These are phyloP conservation scores for Metschnikowia peoriensis DNA, from an alignment of 805 yeast species.

Conservation along the genomic window DNA sequence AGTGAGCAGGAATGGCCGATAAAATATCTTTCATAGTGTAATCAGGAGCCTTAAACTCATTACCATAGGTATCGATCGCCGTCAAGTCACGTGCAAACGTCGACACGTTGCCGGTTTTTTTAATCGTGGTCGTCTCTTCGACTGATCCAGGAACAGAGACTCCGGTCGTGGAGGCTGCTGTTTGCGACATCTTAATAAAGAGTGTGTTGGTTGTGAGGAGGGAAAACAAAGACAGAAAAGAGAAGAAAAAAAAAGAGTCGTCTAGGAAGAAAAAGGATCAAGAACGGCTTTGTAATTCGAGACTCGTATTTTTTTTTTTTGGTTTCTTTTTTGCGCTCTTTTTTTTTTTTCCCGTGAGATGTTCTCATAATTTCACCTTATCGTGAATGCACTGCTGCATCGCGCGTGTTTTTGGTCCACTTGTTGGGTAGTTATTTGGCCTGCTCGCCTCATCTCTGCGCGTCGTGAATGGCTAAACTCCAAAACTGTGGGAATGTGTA, in stretches of 20 bases:
- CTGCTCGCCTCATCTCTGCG: neutral
- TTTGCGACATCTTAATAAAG: conserved; percentile 14
- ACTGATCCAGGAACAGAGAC: conserved; percentile 2
- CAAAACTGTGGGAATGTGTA: neutral
- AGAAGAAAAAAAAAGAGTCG: neutral
- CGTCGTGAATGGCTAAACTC: neutral
- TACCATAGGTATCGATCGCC: conserved; percentile 61
- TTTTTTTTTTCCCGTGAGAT: neutral
- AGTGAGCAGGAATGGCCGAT: conserved; percentile 67
- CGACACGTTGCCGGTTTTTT: conserved; percentile 43
- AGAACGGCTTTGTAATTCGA: neutral
- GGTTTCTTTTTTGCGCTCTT: neutral
- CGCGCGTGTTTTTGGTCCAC: neutral
- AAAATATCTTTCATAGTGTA: conserved; percentile 73
- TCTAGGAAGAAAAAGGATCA: neutral
- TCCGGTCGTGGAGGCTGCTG: conserved; percentile 12
- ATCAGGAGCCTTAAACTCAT: conserved; percentile 70
- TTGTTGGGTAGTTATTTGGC: neutral
- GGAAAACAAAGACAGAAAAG: neutral
- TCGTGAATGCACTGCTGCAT: neutral
- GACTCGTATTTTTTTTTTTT: neutral
- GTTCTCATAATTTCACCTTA: neutral
- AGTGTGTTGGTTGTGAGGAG: neutral
- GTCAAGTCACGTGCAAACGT: conserved; percentile 37
- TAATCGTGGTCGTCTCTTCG: conserved; percentile 12